Conservation (phyloP, 352 stramenopile genomes). For the Pythium volutum region DNA sequence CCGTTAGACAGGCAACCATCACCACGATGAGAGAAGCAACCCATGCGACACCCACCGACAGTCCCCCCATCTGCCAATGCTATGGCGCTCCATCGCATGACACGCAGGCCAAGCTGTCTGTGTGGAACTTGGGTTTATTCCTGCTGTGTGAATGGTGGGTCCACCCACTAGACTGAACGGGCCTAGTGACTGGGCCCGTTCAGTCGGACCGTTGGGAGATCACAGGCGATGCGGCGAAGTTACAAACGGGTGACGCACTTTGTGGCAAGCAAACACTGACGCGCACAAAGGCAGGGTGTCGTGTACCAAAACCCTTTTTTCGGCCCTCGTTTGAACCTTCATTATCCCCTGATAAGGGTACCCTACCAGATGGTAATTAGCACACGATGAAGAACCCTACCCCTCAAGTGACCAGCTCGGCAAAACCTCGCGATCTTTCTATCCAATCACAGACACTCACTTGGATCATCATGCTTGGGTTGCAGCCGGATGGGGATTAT, state of each 20-base stretch:
- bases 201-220: background rate
- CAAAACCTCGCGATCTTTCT: background rate
- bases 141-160: background rate
- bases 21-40: constrained; percentile 10
- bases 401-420: constrained; percentile 2
- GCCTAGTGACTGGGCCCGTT: too few relatives aligned
- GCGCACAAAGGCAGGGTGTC: background rate
- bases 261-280: constrained; percentile 9
- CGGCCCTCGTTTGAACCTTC: background rate
- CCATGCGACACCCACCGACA: constrained; percentile 1
- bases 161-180: background rate
- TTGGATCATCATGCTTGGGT: background rate
- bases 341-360: constrained; percentile 9
- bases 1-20: background rate
- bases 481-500: background rate
- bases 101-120: background rate
- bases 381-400: constrained; percentile 3
- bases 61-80: background rate
- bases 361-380: constrained; percentile 3
- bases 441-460: constrained; percentile 6
- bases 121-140: background rate
- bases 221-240: constrained; percentile 1
- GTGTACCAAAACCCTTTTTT: constrained; percentile 1
- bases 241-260: constrained; percentile 26
- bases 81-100: background rate